These are phyloP conservation scores for Trichoderma asperelloides DNA, from an alignment of 495 filamentous ascomycete species.

Conservation along the genomic window DNA sequence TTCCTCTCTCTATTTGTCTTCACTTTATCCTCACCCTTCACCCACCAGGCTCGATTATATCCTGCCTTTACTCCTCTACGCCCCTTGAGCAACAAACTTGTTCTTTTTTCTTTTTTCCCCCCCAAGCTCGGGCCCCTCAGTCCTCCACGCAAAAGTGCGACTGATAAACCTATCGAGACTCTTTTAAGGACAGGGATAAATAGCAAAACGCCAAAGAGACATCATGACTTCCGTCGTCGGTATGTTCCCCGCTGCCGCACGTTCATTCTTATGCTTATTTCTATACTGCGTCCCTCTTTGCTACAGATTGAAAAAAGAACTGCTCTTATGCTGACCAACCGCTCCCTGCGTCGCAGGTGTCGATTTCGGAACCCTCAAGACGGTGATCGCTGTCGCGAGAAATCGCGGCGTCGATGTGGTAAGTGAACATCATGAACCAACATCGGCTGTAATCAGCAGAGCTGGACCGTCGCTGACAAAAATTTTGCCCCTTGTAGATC, in stretches of 20 bases:
- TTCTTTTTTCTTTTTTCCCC: background rate
- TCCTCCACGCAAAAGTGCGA: background rate
- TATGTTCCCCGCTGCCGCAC: conserved; percentile 13
- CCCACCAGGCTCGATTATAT: background rate
- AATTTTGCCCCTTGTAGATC: conserved; percentile 49
- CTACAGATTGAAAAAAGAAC: background rate
- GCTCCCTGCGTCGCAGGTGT: conserved; percentile 45
- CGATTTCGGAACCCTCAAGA: conserved; percentile 95
- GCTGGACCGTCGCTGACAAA: conserved; percentile 16
- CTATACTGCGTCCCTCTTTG: conserved; percentile 3
- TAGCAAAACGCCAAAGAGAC: background rate
- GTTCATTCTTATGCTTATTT: conserved; percentile 5
- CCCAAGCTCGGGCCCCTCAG: background rate
- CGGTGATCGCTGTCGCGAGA: conserved; percentile 91
- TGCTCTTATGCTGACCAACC: conserved; percentile 11
- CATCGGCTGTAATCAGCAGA: conserved; percentile 5
- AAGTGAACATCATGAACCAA: conserved; percentile 36
- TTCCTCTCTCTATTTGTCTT: background rate
- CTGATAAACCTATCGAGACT: background rate
- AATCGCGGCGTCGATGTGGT: conserved; percentile 99
- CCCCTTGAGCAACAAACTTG: background rate
- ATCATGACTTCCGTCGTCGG: conserved; percentile 18
- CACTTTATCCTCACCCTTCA: background rate
- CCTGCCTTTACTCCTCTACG: background rate
- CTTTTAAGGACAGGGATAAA: background rate